These are phyloP conservation scores for Astragalus membranaceus DNA, from an alignment of 306 rosid species.

Conservation along the genomic window DNA sequence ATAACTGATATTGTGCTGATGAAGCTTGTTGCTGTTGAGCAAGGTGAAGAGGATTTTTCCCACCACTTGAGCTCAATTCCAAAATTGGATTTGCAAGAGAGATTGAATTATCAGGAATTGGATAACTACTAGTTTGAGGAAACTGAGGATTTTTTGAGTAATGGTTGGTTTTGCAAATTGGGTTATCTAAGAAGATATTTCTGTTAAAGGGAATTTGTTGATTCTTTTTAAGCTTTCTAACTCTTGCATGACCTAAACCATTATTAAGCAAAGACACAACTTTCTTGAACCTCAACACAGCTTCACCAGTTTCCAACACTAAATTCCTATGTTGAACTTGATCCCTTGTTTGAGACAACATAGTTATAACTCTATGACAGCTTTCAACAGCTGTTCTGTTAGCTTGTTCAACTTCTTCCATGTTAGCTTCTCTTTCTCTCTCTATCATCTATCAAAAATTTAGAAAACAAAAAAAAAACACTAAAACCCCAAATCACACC, in stretches of 20 bases:
- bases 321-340: conserved; percentile 54
- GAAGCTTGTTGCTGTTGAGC: conserved; percentile 35
- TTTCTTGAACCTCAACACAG: conserved; percentile 80
- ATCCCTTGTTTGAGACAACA: conserved; percentile 65
- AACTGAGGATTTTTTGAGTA: conserved; percentile 38
- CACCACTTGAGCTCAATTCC: conserved; percentile 66
- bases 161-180: conserved; percentile 37
- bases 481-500: conserved; percentile 11
- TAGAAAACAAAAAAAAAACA: neutral
- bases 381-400: conserved; percentile 74
- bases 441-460: conserved; percentile 13
- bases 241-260: conserved; percentile 84
- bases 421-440: conserved; percentile 16
- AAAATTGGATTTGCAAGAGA: conserved; percentile 56
- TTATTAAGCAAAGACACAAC: conserved; percentile 71
- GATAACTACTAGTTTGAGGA: conserved; percentile 27
- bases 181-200: conserved; percentile 61
- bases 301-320: conserved; percentile 71
- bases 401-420: conserved; percentile 87
- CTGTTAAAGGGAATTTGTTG: conserved; percentile 52
- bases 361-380: conserved; percentile 65
- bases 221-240: conserved; percentile 51
- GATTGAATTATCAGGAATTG: conserved; percentile 42
- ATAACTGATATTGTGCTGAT: conserved; percentile 50
- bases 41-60: conserved; percentile 62